Percentiles rank a stretch among this genome's conserved stretches.
phyloP scores from a whole-genome alignment of 441 rosid species.

The Populus hybrid region DNA sequence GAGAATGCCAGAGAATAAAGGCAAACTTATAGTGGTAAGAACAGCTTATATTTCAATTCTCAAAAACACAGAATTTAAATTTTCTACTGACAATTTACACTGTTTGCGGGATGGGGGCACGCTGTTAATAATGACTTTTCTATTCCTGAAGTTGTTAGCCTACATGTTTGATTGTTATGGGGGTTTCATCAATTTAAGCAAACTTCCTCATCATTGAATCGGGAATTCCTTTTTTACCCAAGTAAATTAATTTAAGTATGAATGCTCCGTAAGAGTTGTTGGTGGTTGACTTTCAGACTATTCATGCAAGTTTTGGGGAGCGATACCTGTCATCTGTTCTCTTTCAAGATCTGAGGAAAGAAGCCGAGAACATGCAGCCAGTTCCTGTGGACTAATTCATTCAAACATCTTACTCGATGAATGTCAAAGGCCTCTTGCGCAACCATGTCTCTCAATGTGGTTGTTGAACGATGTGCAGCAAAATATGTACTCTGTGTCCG shows the following conservation, averaged over 20 bases:
- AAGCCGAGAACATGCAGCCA: slow-evolving; percentile 88
- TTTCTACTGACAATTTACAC: background rate
- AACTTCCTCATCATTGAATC: background rate
- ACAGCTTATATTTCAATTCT: background rate
- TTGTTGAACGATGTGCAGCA: background rate
- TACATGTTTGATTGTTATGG: background rate
- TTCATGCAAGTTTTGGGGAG: slow-evolving; percentile 94
- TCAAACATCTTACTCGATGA: background rate
- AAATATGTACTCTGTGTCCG: background rate
- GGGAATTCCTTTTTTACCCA: background rate
- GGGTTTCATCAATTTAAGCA: background rate
- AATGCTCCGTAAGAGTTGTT: background rate
- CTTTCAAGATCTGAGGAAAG: slow-evolving; percentile 76
- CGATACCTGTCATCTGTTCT: slow-evolving; percentile 76
- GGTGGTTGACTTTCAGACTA: slow-evolving; percentile 42
- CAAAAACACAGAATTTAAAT: background rate
- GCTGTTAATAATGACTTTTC: too few relatives aligned
- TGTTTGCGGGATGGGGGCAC: background rate
- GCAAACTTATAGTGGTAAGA: slow-evolving; percentile 90
- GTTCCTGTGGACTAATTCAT: slow-evolving; percentile 64
- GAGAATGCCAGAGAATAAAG: slow-evolving; percentile 82
- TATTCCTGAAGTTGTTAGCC: background rate
- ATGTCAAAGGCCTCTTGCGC: background rate
- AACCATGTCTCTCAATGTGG: background rate
- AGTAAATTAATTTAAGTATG: background rate